Base-by-base conservation (phyloP, 164 flowering plant genomes). In the Vitis amurensis region DNA sequence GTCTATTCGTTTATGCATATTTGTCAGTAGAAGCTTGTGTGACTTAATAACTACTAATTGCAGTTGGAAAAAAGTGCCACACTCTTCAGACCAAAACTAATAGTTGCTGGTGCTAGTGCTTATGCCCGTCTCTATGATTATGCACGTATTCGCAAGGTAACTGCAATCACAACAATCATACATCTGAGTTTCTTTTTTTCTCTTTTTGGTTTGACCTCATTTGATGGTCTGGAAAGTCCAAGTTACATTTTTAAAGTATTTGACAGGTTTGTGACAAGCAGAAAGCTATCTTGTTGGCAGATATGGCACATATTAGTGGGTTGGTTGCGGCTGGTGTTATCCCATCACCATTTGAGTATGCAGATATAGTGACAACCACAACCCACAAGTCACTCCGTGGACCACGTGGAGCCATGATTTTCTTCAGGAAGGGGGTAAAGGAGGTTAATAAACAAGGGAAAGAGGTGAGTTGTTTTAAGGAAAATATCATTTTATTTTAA, bases 331-430 rank as follows among this genome's bases (percentile, higher is more conserved):
- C 96, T 66, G 98, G 88, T 69, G 98, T 96, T 61, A 91, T 96
- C 68, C 98, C 97, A 56, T 96, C 99, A 47, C 99, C 99, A 23
- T 96, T 96, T 81, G 99, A 93, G 0, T 93, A 88, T 85, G 98
- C 99, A 12, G 99, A 96, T 82, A 81, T 96, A 3, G 99, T 96
- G 66, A 96, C 99, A 58, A 93, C 99, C 53, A 96, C 99, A 14
- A 93, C 99, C 55, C 98, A 96, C 88, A 96, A 96, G 81, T 96
- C 98, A 67, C 97, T 96, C 71, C 97, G 99, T 78, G 99, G 99
- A 12, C 99, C 98, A 15, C 94, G 93, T 75, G 97, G 97, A 37
- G 97, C 98, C 74, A 93, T 91, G 93, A 93, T 91, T 66, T 91
- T 93, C 84, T 93, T 78, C 79, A 85, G 95, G 68, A 91, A 88